phyloP scores from a whole-genome alignment of 169 alveolate genomes.

The Miamiensis avidus region DNA sequence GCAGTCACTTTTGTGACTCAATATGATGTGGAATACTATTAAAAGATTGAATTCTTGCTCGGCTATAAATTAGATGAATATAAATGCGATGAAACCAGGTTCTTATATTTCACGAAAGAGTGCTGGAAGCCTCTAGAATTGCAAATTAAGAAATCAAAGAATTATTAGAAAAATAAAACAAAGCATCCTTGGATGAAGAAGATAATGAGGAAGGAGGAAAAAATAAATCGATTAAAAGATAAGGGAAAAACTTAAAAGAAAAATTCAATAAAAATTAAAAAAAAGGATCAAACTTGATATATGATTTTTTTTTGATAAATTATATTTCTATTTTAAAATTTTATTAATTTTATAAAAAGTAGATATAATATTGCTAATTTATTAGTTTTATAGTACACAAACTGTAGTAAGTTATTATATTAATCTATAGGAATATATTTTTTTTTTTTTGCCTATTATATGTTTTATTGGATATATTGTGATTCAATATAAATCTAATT shows the following conservation, averaged over 20 bases:
- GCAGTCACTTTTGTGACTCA: conserved; percentile 97
- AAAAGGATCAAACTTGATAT: conserved; percentile 24
- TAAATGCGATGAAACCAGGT: conserved; percentile 84
- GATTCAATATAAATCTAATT: no score
- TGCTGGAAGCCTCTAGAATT: conserved; percentile 87
- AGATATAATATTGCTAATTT: no score
- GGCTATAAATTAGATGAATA: conserved; percentile 86
- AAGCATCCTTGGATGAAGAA: conserved; percentile 50
- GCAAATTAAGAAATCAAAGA: conserved; percentile 77
- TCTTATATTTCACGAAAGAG: conserved; percentile 88
- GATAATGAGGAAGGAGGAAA: conserved; percentile 52
- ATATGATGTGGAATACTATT: conserved; percentile 92
- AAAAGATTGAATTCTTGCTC: conserved; percentile 90
- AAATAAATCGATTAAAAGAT: neutral
- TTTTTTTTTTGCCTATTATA: no score
- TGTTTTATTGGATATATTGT: no score
- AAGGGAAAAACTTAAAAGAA: conserved; percentile 8
- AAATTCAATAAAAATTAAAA: neutral
- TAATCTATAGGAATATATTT: no score
- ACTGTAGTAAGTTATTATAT: no score
- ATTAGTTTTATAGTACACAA: no score
- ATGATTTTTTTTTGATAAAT: neutral
- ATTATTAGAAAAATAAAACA: conserved; percentile 51
- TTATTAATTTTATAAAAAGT: no score
- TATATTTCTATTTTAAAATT: no score